Percentiles rank a stretch among this genome's conserved stretches.
Conservation (phyloP, 495 filamentous ascomycete genomes). For the Corynascus novoguineensis region DNA sequence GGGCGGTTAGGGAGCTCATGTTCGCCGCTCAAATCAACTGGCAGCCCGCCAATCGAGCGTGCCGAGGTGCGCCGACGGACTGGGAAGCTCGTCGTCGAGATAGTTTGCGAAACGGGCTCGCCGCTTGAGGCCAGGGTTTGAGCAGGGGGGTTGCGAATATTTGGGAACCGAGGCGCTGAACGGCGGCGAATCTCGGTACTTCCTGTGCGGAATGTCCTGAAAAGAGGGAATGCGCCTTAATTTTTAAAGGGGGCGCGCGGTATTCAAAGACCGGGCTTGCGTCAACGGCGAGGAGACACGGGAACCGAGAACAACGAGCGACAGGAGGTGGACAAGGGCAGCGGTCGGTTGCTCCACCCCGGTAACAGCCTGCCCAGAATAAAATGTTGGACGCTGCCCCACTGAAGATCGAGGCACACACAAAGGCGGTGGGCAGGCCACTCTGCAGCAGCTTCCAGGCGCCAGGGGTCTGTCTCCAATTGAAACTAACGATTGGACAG, state of each 20-base stretch:
- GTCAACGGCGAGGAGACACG: background rate
- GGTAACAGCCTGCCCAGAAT: constrained; percentile 6
- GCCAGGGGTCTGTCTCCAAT: constrained; percentile 5
- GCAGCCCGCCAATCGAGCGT: constrained; percentile 13
- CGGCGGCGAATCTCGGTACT: background rate
- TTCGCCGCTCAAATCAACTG: constrained; percentile 8
- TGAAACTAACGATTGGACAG: constrained; percentile 7
- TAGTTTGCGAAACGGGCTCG: background rate
- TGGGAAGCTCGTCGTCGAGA: background rate
- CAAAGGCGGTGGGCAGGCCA: constrained; percentile 15
- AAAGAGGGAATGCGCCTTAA: background rate
- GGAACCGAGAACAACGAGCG: constrained; percentile 11
- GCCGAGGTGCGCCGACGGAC: background rate
- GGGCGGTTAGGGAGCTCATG: constrained; percentile 11
- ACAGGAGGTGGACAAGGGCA: constrained; percentile 5
- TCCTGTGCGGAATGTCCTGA: background rate
- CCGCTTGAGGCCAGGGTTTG: background rate
- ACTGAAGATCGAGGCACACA: constrained; percentile 14
- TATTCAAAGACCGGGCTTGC: background rate
- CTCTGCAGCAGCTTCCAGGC: constrained; percentile 9
- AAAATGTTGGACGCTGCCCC: constrained; percentile 21
- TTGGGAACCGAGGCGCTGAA: background rate
- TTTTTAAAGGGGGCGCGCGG: background rate
- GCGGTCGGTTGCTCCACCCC: constrained; percentile 12
- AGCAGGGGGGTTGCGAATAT: background rate